Percentiles rank a stretch among this genome's conserved stretches.
Evolutionary conservation across 768 basidiomycete genomes (phyloP).

Genomic region (Phanerochaete carnosa): DNA sequence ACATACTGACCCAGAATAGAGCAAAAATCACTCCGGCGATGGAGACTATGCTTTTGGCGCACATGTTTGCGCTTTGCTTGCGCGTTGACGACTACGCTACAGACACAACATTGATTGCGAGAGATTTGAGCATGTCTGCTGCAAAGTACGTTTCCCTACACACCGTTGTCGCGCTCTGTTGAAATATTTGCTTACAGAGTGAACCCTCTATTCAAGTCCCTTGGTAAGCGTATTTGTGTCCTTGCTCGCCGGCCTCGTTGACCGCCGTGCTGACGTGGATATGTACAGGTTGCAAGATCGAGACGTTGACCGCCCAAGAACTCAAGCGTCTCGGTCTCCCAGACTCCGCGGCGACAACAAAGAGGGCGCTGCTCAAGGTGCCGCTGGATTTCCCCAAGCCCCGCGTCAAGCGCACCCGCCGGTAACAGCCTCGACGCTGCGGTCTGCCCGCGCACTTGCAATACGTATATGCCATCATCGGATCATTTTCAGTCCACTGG

Average conservation of each 20-base stretch:
- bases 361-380: constrained; percentile 68
- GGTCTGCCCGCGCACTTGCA: not conserved
- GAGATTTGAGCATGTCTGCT: constrained; percentile 66
- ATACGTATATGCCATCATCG: not conserved
- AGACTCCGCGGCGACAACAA: constrained; percentile 56
- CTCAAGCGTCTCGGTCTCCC: constrained; percentile 68
- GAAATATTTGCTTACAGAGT: constrained; percentile 37
- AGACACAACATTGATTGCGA: constrained; percentile 63
- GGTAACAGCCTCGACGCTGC: constrained; percentile 3
- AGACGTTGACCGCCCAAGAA: constrained; percentile 54
- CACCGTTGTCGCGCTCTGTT: not conserved
- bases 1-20: not conserved
- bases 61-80: constrained; percentile 80
- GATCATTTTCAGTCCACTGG: not conserved
- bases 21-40: constrained; percentile 59
- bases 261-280: constrained; percentile 5
- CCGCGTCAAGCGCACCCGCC: constrained; percentile 30
- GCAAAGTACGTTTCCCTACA: constrained; percentile 51
- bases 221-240: constrained; percentile 42
- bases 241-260: not conserved
- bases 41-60: constrained; percentile 68
- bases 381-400: constrained; percentile 84
- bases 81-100: constrained; percentile 75
- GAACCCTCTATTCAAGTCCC: constrained; percentile 68
- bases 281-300: constrained; percentile 66